These are phyloP conservation scores for Coleophoma crateriformis DNA, from an alignment of 2,329 filamentous ascomycete genomes.

Conservation along the genomic window DNA sequence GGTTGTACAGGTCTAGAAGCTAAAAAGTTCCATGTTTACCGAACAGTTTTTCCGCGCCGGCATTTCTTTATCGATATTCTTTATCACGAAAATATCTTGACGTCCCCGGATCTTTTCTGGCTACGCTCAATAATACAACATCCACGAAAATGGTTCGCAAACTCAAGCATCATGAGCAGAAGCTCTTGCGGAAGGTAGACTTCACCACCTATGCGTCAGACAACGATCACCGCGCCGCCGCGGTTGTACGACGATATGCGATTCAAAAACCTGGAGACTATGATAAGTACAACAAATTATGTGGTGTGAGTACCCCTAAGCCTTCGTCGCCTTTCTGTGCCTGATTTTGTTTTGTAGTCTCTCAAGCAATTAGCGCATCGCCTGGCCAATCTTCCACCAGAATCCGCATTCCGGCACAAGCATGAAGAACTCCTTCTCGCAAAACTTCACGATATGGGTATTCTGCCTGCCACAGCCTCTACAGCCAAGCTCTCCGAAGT, in stretches of 20 bases:
- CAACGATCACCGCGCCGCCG: slow-evolving; percentile 76
- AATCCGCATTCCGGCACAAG: slow-evolving; percentile 72
- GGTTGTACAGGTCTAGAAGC: background rate
- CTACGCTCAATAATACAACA: slow-evolving; percentile 4
- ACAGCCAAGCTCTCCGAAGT: slow-evolving; percentile 73
- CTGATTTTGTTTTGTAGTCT: slow-evolving; percentile 48
- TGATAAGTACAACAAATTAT: slow-evolving; percentile 59
- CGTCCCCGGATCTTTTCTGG: background rate
- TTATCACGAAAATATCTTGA: slow-evolving; percentile 7
- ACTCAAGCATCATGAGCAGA: slow-evolving; percentile 95
- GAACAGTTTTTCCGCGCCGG: slow-evolving; percentile 11
- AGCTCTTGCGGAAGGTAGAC: slow-evolving; percentile 87
- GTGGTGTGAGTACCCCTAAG: slow-evolving; percentile 47
- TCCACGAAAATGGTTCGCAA: slow-evolving; percentile 74
- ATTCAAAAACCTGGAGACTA: slow-evolving; percentile 90
- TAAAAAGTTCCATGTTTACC: slow-evolving; percentile 8
- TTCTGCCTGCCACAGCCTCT: slow-evolving; percentile 63
- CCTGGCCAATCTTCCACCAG: slow-evolving; percentile 74
- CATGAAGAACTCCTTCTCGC: slow-evolving; percentile 83
- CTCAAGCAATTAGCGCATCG: slow-evolving; percentile 85
- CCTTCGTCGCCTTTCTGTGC: no score
- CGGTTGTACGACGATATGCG: slow-evolving; percentile 78
- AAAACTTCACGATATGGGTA: slow-evolving; percentile 90
- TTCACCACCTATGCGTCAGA: slow-evolving; percentile 93
- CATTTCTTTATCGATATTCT: no score